These are phyloP conservation scores for Rauvolfia tetraphylla DNA, from an alignment of 257 asterid species.

Conservation along the genomic window DNA sequence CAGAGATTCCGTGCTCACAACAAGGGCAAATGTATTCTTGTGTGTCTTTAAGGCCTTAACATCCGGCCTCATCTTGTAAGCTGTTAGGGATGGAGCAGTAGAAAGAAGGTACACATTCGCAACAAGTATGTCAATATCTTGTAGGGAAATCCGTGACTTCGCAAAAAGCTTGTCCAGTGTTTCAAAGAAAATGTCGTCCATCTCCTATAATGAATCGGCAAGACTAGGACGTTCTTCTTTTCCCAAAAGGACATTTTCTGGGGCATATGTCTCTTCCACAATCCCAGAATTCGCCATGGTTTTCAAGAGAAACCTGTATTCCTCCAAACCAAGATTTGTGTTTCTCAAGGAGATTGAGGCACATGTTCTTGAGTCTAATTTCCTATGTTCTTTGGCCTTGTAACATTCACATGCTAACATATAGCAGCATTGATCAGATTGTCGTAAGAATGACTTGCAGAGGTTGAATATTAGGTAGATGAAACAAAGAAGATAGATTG, in stretches of 20 bases:
- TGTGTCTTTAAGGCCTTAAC: conserved; percentile 26
- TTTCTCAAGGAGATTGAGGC: conserved; percentile 22
- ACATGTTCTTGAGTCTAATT: conserved; percentile 12
- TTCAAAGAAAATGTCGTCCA: conserved; percentile 26
- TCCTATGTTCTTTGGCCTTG: conserved; percentile 21
- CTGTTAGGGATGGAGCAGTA: conserved; percentile 21
- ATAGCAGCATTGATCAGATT: conserved; percentile 18
- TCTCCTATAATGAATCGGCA: conserved; percentile 19
- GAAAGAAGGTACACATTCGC: conserved; percentile 38
- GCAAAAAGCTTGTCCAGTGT: conserved; percentile 28
- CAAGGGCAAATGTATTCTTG: conserved; percentile 21
- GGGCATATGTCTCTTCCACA: conserved; percentile 33
- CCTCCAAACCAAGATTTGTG: conserved; percentile 28
- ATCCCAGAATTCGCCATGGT: conserved; percentile 36
- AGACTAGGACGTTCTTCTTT: conserved; percentile 21
- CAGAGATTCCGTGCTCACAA: conserved; percentile 32
- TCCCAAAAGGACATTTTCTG: conserved; percentile 24
- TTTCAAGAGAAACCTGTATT: conserved; percentile 26
- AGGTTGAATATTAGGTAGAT: not conserved
- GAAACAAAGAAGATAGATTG: not conserved
- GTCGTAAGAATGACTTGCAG: not conserved
- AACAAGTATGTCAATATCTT: conserved; percentile 32
- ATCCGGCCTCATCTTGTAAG: conserved; percentile 33
- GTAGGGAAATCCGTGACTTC: conserved; percentile 28
- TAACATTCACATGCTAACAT: conserved; percentile 32